phyloP scores from a whole-genome alignment of 2,329 filamentous ascomycete species.

The Aspergillus sp. region DNA sequence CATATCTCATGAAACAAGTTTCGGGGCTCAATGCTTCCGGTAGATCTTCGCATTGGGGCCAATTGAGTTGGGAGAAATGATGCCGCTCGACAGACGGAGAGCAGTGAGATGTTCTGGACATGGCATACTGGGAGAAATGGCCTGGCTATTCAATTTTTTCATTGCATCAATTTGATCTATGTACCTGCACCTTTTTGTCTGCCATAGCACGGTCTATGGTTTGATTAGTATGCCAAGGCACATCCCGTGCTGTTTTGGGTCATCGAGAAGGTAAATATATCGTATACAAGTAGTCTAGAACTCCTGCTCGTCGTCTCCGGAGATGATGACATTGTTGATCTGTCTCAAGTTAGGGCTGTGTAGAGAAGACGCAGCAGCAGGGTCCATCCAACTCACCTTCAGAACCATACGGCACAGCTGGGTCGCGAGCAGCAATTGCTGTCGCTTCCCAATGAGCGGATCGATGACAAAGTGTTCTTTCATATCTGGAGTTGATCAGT shows the following conservation, averaged over 20 bases:
- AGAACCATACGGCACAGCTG: constrained; percentile 98
- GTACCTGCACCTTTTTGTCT: constrained; percentile 15
- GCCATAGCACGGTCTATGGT: constrained; percentile 13
- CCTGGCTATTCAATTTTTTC: constrained; percentile 17
- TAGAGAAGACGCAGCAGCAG: not conserved
- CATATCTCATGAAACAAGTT: not conserved
- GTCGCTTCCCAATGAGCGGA: constrained; percentile 95
- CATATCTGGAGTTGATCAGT: constrained; percentile 65
- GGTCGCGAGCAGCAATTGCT: constrained; percentile 93
- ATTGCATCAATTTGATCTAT: constrained; percentile 21
- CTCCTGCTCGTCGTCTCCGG: constrained; percentile 82
- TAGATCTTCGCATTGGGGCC: not conserved
- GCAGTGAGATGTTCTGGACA: not conserved
- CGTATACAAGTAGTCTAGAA: constrained; percentile 58
- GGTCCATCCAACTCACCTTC: constrained; percentile 60
- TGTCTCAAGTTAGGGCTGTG: constrained; percentile 28
- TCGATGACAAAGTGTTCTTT: constrained; percentile 97
- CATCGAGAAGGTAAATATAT: constrained; percentile 14
- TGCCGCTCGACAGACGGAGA: too few species aligned
- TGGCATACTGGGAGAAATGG: not conserved
- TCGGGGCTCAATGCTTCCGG: not conserved
- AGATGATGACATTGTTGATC: constrained; percentile 91
- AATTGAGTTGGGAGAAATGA: not conserved
- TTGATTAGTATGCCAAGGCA: constrained; percentile 18
- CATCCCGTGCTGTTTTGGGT: constrained; percentile 17